Evolutionary conservation across 257 asterid genomes (phyloP).

Genomic region (Perilla frutescens): DNA sequence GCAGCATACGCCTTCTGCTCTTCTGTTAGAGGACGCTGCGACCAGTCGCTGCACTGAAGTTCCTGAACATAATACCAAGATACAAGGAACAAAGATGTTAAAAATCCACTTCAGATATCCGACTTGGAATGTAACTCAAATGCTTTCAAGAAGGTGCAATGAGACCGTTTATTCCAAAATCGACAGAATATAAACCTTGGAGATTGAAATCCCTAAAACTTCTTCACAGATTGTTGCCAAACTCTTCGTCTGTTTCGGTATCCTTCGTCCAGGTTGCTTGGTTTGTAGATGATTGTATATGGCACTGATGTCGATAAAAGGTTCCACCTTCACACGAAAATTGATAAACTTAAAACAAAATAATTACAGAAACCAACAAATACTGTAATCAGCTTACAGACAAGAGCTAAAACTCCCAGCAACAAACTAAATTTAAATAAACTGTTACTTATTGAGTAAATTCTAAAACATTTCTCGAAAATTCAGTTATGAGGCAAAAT

Average conservation of each 20-base stretch:
- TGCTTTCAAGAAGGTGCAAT: conserved; percentile 4
- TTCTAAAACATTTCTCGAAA: background rate
- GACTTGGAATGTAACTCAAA: background rate
- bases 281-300: conserved; percentile 67
- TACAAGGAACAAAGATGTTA: background rate
- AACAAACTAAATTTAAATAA: background rate
- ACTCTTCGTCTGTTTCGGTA: conserved; percentile 73
- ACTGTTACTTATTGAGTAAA: background rate
- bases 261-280: conserved; percentile 58
- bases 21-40: conserved; percentile 83
- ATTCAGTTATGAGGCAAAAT: too few relatives aligned
- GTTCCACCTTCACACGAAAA: conserved; percentile 72
- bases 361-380: conserved; percentile 12
- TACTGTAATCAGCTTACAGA: conserved; percentile 10
- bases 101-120: background rate
- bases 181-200: conserved; percentile 59
- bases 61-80: conserved; percentile 53
- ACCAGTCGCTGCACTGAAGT: conserved; percentile 99
- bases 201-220: conserved; percentile 75
- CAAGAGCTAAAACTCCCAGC: background rate
- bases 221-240: conserved; percentile 84
- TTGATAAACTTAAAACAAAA: background rate
- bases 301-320: conserved; percentile 72
- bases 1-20: conserved; percentile 92
- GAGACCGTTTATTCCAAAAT: background rate